Evolutionary conservation across 2,329 filamentous ascomycete species (phyloP).

Genomic region (Microdochium bolleyi): DNA sequence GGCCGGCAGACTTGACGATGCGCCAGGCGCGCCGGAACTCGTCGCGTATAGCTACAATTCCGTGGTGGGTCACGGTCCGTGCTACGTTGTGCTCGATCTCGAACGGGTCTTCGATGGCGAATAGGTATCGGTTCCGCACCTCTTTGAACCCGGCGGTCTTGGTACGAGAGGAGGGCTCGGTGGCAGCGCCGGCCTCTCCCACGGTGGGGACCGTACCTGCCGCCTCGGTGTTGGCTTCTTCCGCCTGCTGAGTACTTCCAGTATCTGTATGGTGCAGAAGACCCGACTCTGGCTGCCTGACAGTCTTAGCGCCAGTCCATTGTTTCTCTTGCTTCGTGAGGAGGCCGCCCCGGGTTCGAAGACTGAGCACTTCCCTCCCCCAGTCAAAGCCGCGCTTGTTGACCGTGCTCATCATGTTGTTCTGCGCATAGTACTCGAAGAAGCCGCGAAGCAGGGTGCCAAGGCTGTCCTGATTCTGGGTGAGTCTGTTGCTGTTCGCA

Average conservation of each 20-base stretch:
- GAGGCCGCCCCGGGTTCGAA: conserved; percentile 64
- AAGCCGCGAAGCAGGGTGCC: conserved; percentile 72
- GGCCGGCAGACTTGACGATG: conserved; percentile 52
- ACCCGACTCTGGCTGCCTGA: conserved; percentile 41
- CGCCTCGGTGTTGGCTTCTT: neutral
- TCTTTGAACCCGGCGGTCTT: conserved; percentile 49
- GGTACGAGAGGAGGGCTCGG: neutral
- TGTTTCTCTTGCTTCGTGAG: conserved; percentile 69
- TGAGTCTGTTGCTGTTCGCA: conserved; percentile 50
- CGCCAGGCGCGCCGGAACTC: conserved; percentile 77
- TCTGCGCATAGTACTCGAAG: conserved; percentile 77
- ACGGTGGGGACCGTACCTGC: conserved; percentile 7
- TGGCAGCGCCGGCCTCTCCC: conserved; percentile 8
- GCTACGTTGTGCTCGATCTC: conserved; percentile 84
- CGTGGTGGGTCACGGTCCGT: conserved; percentile 74
- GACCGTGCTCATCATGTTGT: conserved; percentile 41
- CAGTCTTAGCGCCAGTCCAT: conserved; percentile 78
- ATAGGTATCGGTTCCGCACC: conserved; percentile 71
- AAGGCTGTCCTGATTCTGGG: conserved; percentile 60
- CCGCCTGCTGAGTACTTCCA: neutral
- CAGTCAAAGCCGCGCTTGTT: conserved; percentile 63
- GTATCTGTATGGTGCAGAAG: conserved; percentile 12
- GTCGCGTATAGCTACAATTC: conserved; percentile 73
- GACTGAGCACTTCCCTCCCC: conserved; percentile 70
- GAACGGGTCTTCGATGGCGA: conserved; percentile 89